Evolutionary conservation across 495 filamentous ascomycete species (phyloP), one percentile per base, ranked within the genome.

Genomic region (Tuber aestivum): DNA sequence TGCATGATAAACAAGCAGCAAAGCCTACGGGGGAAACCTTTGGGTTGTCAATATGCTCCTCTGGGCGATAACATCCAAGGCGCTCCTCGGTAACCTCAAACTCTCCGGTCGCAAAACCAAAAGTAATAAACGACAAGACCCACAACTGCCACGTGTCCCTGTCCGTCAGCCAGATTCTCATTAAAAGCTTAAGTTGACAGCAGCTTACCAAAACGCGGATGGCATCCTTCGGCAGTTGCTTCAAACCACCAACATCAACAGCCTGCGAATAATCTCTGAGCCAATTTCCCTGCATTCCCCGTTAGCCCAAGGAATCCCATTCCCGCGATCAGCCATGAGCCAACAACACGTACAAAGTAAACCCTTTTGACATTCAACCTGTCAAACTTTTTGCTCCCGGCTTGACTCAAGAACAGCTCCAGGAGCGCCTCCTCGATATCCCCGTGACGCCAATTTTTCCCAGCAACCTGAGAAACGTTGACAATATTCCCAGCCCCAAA

Each of bases 41-140:
- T 2, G 91, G 91, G 84, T 97, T 92, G 84, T 97, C 80, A 80
- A 97, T 97, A 82, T 95, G 92, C 81, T 95, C 92, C 79, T 93
- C 93, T 4, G 92, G 92, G 69, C 93, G 87, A 83, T 97, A 97
- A 85, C 92, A 94, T 72, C 94, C 94, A 23, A 97, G 87, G 41
- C 94, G 88, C n/a, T 97, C 92, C n/a, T 90, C 88, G 1, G 94
- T 97, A 79, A 97, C 93, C 83, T 97, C 94, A 78, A 97, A 97
- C 85, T 97, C 94, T 70, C 87, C 87, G 65, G 94, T 95, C 27
- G 92, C 94, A 82, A 92, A 97, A 40, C 94, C 90, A 79, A 93
- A 92, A 65, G 85, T 87, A 70, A 90, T 81, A 81, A 90, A 89
- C 41, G 87, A 87, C 44, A 93, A 84, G 72, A 90, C 84, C 83